Conservation (phyloP, 208 protist genomes). For the Crithidia acanthocephali region DNA sequence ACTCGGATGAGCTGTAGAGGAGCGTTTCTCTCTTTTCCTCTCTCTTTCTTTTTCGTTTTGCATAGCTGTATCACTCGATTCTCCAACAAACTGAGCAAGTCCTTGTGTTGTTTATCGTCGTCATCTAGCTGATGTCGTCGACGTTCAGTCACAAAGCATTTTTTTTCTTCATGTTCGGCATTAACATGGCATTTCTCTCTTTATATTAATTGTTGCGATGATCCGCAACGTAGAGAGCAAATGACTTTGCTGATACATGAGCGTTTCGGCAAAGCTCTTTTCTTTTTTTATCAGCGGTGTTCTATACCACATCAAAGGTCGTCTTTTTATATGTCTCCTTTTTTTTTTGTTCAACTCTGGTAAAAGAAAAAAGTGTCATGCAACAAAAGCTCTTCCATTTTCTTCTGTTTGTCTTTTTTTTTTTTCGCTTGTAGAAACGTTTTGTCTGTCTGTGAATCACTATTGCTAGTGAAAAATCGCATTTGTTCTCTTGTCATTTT, state of each 20-base stretch:
- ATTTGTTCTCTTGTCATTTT: neutral
- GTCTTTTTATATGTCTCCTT: no score
- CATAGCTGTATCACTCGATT: constrained; percentile 6
- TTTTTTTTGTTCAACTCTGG: neutral
- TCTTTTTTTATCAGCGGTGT: no score
- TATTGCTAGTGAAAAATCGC: neutral
- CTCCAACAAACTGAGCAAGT: neutral
- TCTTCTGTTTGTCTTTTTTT: constrained; percentile 1
- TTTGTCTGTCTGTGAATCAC: neutral
- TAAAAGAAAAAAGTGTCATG: neutral
- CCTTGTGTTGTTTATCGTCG: neutral
- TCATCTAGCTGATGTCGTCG: no score
- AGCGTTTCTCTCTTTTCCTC: constrained; percentile 3
- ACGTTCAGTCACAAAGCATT: no score
- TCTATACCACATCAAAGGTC: no score
- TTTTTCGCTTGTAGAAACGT: neutral
- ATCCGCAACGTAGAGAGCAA: no score
- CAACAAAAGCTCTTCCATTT: no score
- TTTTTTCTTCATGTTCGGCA: no score
- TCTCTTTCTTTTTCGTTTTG: constrained; percentile 7
- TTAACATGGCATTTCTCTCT: constrained; percentile 1
- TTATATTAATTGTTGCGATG: no score
- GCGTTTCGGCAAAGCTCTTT: no score
- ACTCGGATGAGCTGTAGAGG: constrained; percentile 18
- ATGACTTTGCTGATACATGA: no score